A percentile compares a stretch with the other conserved stretches of the same genome.
phyloP scores from a whole-genome alignment of 2,329 filamentous ascomycete species.

The Colletotrichum sp. region DNA sequence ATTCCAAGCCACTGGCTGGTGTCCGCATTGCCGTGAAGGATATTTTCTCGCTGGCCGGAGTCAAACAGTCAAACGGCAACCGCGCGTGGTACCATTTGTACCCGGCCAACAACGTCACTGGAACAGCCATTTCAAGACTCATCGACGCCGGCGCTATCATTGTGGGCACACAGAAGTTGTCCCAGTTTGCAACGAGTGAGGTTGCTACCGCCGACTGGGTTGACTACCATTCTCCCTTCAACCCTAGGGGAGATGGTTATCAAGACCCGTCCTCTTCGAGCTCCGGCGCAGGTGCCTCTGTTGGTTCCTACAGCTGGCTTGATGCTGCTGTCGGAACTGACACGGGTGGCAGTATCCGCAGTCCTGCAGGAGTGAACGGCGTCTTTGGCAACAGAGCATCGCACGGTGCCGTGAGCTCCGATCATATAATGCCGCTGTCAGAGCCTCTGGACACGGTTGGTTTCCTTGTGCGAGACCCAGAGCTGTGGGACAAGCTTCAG shows the following conservation, averaged over 20 bases:
- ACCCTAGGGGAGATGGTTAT: conserved; percentile 52
- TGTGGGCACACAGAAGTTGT: conserved; percentile 51
- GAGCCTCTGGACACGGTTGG: conserved; percentile 17
- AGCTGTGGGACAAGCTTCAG: neutral
- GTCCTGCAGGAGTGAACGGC: conserved; percentile 44
- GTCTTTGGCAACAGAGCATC: conserved; percentile 43
- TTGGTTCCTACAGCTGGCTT: conserved; percentile 26
- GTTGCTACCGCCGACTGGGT: conserved; percentile 54
- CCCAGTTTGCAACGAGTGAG: conserved; percentile 50
- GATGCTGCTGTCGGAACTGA: conserved; percentile 25
- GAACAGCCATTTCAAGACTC: conserved; percentile 57
- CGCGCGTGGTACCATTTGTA: conserved; percentile 64
- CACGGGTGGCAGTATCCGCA: conserved; percentile 45
- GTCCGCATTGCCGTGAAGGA: conserved; percentile 63
- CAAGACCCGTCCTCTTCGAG: conserved; percentile 51
- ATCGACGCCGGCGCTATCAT: conserved; percentile 63
- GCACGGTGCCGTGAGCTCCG: conserved; percentile 36
- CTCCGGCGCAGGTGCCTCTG: conserved; percentile 33
- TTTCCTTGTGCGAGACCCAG: conserved; percentile 35
- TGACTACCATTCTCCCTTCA: conserved; percentile 46
- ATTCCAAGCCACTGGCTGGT: conserved; percentile 55
- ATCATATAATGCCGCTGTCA: conserved; percentile 44
- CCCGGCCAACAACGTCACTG: conserved; percentile 50
- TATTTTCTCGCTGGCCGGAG: conserved; percentile 57
- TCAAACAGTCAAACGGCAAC: conserved; percentile 60